Conservation (phyloP, 2,329 filamentous ascomycete genomes). For the Ophiostoma sp. region DNA sequence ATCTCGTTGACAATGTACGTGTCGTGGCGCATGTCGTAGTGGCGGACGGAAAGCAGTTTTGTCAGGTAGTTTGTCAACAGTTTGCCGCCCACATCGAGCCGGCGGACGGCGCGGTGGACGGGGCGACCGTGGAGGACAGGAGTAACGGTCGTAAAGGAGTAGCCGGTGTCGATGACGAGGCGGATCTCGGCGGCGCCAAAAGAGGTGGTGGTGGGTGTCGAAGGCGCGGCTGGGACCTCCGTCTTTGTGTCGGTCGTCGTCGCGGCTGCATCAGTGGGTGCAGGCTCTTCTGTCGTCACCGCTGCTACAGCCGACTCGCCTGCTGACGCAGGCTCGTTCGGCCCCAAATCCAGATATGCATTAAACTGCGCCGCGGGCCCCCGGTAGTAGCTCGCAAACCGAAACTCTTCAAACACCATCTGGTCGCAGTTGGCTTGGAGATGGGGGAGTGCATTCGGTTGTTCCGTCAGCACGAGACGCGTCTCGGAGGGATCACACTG, state of each 20-base stretch:
- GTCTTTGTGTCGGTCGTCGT: background rate
- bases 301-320: background rate
- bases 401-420: slow-evolving; percentile 96
- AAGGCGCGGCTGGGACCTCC: background rate
- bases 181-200: slow-evolving; percentile 69
- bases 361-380: slow-evolving; percentile 72
- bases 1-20: slow-evolving; percentile 93
- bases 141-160: slow-evolving; percentile 89
- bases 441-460: slow-evolving; percentile 76
- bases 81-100: slow-evolving; percentile 90
- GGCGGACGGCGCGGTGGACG: slow-evolving; percentile 75
- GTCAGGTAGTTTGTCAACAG: slow-evolving; percentile 91
- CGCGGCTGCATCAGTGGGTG: background rate
- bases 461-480: slow-evolving; percentile 81
- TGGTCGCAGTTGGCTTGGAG: slow-evolving; percentile 91
- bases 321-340: background rate
- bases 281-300: background rate
- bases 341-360: slow-evolving; percentile 67
- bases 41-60: slow-evolving; percentile 81
- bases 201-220: background rate
- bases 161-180: slow-evolving; percentile 87
- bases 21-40: slow-evolving; percentile 95
- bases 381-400: slow-evolving; percentile 82
- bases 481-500: slow-evolving; percentile 76
- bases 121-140: slow-evolving; percentile 80